Conservation (phyloP, 2,329 filamentous ascomycete species). For the Purpureocillium takamizusanense region DNA sequence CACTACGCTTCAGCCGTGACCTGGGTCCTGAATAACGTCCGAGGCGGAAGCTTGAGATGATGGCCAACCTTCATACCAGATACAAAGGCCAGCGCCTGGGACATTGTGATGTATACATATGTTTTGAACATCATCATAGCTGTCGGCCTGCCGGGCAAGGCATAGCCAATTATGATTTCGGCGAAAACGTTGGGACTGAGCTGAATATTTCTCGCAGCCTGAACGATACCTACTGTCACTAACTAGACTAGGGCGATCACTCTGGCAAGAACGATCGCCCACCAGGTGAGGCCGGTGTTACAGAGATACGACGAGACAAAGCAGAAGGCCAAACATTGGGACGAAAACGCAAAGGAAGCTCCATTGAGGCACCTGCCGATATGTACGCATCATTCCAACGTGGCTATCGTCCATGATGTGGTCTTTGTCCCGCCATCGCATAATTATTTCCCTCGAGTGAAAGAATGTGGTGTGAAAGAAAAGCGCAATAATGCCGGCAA, state of each 20-base stretch:
- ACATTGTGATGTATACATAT: constrained; percentile 32
- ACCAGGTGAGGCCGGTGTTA: constrained; percentile 31
- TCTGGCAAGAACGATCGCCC: constrained; percentile 27
- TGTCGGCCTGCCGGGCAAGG: constrained; percentile 33
- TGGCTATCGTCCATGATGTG: constrained; percentile 32
- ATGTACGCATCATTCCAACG: constrained; percentile 44
- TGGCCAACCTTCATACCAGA: constrained; percentile 40
- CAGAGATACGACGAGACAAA: constrained; percentile 23
- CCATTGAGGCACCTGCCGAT: constrained; percentile 43
- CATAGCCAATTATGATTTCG: constrained; percentile 37
- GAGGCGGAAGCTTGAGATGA: constrained; percentile 42
- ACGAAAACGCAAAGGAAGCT: constrained; percentile 40
- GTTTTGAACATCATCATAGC: constrained; percentile 39
- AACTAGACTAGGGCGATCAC: constrained; percentile 26
- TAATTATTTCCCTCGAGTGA: constrained; percentile 33
- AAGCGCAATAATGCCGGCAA: constrained; percentile 43
- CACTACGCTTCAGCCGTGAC: constrained; percentile 25
- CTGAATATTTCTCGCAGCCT: constrained; percentile 36
- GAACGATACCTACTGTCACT: constrained; percentile 32
- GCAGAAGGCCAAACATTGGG: constrained; percentile 35
- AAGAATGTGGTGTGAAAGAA: constrained; percentile 41
- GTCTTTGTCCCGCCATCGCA: constrained; percentile 24
- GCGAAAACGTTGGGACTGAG: constrained; percentile 36
- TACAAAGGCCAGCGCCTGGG: constrained; percentile 33
- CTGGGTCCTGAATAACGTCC: constrained; percentile 35